Evolutionary conservation across 305 asterid species (phyloP).

Genomic region (Salvia sclarea): DNA sequence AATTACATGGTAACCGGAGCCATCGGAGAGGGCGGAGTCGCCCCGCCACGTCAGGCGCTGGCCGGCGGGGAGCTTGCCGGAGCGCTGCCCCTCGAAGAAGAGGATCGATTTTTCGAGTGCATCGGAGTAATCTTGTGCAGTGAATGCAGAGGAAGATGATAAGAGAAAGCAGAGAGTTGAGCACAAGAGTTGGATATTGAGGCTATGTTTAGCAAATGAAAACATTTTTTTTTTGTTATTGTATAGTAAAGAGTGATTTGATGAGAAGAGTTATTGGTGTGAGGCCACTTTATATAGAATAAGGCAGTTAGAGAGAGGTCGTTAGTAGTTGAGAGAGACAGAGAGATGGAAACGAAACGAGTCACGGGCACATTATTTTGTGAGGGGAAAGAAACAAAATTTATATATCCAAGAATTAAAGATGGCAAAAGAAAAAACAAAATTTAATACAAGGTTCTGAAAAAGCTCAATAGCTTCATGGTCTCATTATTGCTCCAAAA

Average conservation of each 20-base stretch:
- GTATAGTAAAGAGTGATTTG: no score
- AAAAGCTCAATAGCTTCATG: no score
- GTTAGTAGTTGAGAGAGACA: conserved; percentile 45
- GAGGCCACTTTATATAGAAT: conserved; percentile 41
- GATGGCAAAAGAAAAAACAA: no score
- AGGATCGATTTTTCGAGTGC: conserved; percentile 72
- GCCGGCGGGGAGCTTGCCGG: conserved; percentile 58
- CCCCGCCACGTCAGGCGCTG: conserved; percentile 67
- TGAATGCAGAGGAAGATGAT: conserved; percentile 48
- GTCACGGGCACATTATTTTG: conserved; percentile 32
- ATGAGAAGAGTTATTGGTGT: no score
- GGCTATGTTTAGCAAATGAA: no score
- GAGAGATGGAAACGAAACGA: conserved; percentile 17
- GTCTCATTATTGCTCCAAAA: no score
- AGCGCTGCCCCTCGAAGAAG: conserved; percentile 83
- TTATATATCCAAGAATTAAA: not conserved
- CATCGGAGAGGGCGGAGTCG: conserved; percentile 65
- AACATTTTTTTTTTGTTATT: no score
- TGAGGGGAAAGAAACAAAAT: conserved; percentile 32
- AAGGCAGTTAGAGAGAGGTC: conserved; percentile 40
- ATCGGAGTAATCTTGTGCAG: conserved; percentile 51
- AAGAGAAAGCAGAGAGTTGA: conserved; percentile 25
- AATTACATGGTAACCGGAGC: conserved; percentile 60
- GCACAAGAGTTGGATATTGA: conserved; percentile 26
- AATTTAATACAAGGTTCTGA: no score